Evolutionary conservation across 208 protist genomes (phyloP), one percentile per base, ranked within the genome.

Genomic region (Trypanosoma vivax): DNA sequence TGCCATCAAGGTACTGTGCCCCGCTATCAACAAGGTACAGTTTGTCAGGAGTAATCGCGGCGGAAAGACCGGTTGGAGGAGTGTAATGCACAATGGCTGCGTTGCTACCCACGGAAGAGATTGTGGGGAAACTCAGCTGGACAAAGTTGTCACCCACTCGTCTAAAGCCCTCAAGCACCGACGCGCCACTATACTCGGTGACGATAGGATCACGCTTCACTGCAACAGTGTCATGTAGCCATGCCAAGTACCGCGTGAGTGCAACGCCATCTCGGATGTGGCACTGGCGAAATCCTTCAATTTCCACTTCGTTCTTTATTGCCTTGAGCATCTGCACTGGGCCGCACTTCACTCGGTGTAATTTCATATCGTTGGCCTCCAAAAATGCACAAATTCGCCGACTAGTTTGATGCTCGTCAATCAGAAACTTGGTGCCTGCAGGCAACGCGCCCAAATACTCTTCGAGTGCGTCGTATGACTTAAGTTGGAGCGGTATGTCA

Each of bases 1-100:
- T 99, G 52, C 97, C 97, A 50, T 97, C 92, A 21, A 60, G 64
- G 70, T 96, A 98, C 65, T 98, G 95, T 14, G 80, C 96, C 5
- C 97, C 97, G 49, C 91, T 96, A 71, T 99, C 97, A 5, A 96
- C 76, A 18, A 99, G 76, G 56, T 97, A 98, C 11, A 98, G 51
- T 48, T 79, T 58, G 42, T 95, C 78, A 2, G 28, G 47, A 18
- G 46, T 57, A 43, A 85, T 85, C 11, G 88, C 52, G 0, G 78
- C 65, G n/a, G 76, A 90, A 19, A 76, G 84, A 1, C 62, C 70
- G 16, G 33, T 21, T 0, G 82, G 43, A 3, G 97, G 82, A 18
- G 54, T 52, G 65, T 99, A 98, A 68, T 99, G 97, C 49, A 97
- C 95, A 67, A 98, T 90, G 0, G 97, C 94, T 5, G 75, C 95